Evolutionary conservation across 1,284 basidiomycete species (phyloP), one percentile per base, ranked within the genome.

Genomic region (Apiotrichum sp.): DNA sequence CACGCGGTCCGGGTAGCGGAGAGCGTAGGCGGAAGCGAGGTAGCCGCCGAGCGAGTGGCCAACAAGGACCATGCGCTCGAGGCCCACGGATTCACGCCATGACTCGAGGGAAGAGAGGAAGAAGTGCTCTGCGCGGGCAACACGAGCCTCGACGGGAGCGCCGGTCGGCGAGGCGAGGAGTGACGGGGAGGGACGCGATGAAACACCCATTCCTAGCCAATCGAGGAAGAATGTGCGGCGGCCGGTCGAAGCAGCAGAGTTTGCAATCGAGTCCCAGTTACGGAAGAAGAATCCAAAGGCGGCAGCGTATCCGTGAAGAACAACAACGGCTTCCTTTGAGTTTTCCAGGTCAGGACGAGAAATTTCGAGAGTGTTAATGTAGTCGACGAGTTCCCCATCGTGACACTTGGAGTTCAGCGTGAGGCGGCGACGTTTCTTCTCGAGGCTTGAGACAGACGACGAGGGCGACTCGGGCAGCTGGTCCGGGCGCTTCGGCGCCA

Each of bases 201-300:
- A 92, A 43, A 92, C 85, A 43, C 93, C 93, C 93, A 98, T 97
- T 53, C 93, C 93, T 33, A 97, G 82, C 93, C 93, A 97, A 76
- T 98, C 93, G 65, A 97, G 78, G 41, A 90, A 90, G 69, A 88
- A 93, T 31, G 93, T 83, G 16, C 85, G 79, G 0, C 85, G 80
- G n/a, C 84, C 80, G 9, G 73, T 68, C 0, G 53, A 31, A 11
- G 63, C 60, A 3, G 66, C 60, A 10, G 70, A 59, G 39, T 81
- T 71, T 0, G 86, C 86, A 16, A 93, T 78, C 0, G 85, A 62
- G 36, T 72, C 68, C 69, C 75, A 74, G 59, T 80, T 79, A 22
- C 75, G 66, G 68, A 76, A 80, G 63, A 78, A 79, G 73, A 79
- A 79, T 3, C 47, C 91, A 33, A 91, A 81, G 22, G 89, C 90